Base-by-base conservation (phyloP, 805 yeast species). In the Starmerella gropengiesseri region DNA sequence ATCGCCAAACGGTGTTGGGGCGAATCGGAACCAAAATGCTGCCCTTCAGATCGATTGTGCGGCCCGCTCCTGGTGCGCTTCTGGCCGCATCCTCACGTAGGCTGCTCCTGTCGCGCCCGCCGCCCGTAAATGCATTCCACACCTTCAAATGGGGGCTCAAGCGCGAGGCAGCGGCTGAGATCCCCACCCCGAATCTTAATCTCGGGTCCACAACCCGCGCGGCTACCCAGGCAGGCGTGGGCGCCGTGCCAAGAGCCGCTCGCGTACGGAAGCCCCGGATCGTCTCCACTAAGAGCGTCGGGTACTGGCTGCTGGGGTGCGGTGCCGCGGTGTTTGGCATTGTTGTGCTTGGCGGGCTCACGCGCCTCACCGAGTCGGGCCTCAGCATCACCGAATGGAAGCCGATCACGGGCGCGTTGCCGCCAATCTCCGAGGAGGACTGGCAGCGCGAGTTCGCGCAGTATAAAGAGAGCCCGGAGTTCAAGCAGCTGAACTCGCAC, bases 371-470 rank as follows among this genome's bases (percentile, higher is more conserved):
- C 0, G 99, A 91, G 58, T 83, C 95, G 0, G 99, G 98, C 0
- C 68, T 91, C 35, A 81, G 94, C 37, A 91, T 91, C 60, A 91
- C 97, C 1, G 98, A 91, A 59, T 91, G 99, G 99, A 84, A 78
- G 60, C 99, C 99, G 1, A 86, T 91, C 21, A 85, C 98, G 0
- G 99, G 99, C 36, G 66, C 93, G 1, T 62, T 91, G 12, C 99
- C 99, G 2, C 98, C 98, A 0, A 58, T 81, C 55, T 74, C 65
- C 46, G 77, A 84, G 54, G 64, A 65, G 38, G 87, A 91, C 48
- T 91, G 98, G 98, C 78, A 75, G 53, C 73, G 55, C 19, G 96
- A 89, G 60, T 91, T 91, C 57, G 67, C 60, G 21, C 81, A 84
- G 57, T 91, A 91, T 61, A 69, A 78, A 54, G 72, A 73, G 17